Base-by-base conservation (phyloP, 345 rosid genomes). In the Laguncularia racemosa region DNA sequence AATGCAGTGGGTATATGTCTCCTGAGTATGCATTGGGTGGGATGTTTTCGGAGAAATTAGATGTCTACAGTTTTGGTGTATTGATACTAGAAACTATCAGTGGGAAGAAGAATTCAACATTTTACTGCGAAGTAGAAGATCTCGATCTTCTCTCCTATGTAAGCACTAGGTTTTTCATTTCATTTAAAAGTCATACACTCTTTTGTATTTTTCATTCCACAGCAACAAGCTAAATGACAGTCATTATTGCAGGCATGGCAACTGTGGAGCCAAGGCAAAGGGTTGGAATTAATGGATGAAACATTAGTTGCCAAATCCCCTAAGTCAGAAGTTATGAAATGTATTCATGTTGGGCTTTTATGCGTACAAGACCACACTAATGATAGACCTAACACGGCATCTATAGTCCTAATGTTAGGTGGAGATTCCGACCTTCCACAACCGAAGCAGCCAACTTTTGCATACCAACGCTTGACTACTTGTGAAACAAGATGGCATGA, bases 51-150 rank as follows among this genome's bases (percentile, higher is more conserved):
- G 38, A 52, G 50, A 68, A 73, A 61, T 68, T 67, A 2, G 72
- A 72, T 33, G 67, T 67, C 3, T 72, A 56, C 17, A 72, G 73
- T 46, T 72, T 67, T 47, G 69, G 76, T 16, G 76, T 67, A 13
- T 15, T 72, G 18, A 3, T 72, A 12, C 38, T 72, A 26, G 76
- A 67, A 66, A 67, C 58, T n/a, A 20, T 63, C 26, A 63, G 59
- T 28, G 75, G 71, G 18, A 61, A 18, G 63, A 71, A 54, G 45
- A 61, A 63, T 43, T 21, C 14, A 3, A n/a, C 14, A 4, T 59
- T 17, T n/a, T 47, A 43, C 17, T 44, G 16, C 0, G 46, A 45
- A 38, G 46, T 23, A 16, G 19, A 43, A 6, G 16, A 52, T 14
- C 38, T 21, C 17, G 23, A 58, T 59, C 49, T 72, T 6, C 44